Conservation (phyloP, 257 asterid species). For the Solanum okadae region DNA sequence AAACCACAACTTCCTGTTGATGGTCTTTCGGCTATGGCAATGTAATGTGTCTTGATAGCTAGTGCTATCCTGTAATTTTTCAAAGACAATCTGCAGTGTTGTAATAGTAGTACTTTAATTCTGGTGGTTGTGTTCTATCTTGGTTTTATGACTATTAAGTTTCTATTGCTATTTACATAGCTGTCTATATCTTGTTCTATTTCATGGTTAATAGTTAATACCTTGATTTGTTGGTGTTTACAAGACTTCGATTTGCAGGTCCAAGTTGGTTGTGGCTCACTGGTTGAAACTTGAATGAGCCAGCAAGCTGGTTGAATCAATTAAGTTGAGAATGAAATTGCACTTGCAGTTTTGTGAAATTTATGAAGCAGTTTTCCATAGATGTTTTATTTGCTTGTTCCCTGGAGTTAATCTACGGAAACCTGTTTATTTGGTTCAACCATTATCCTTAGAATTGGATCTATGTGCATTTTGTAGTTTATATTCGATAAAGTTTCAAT, state of each 20-base stretch:
- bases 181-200: not conserved
- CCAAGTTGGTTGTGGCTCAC: not conserved
- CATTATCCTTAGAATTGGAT: not conserved
- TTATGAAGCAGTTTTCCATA: too few species aligned
- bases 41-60: not conserved
- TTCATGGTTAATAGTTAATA: not conserved
- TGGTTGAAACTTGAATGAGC: not conserved
- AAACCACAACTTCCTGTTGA: not conserved
- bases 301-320: not conserved
- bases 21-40: not conserved
- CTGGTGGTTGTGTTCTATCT: not conserved
- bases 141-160: not conserved
- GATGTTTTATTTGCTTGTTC: too few species aligned
- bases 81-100: not conserved
- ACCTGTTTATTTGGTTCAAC: too few species aligned
- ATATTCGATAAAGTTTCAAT: not conserved
- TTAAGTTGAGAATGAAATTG: not conserved
- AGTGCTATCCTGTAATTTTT: not conserved
- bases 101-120: not conserved
- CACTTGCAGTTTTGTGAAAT: not conserved
- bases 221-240: not conserved
- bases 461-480: not conserved
- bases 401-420: too few species aligned
- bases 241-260: not conserved
- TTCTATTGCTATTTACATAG: not conserved